Base-by-base conservation (phyloP, 2,329 filamentous ascomycete species). In the Aspergillus neotritici region DNA sequence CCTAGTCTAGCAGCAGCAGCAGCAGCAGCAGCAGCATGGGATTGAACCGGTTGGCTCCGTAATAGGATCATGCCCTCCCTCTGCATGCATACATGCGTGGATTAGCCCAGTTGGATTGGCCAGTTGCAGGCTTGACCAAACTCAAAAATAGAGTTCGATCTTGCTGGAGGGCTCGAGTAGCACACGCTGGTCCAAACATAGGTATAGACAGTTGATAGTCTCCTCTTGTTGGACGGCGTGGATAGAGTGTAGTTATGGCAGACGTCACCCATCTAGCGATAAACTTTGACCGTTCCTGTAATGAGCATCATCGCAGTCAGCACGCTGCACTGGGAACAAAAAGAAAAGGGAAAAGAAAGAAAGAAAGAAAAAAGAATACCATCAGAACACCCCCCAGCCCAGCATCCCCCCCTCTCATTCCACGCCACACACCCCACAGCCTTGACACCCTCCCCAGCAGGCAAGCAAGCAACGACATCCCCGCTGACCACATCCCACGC, bases 401-500 rank as follows among this genome's bases (percentile, higher is more conserved):
- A 70, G 40, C 56, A 60, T 6, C 59, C 54, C 5, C 52, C 63
- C 35, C 57, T 63, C 45, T 69, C 65, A 52, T 70, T 72, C 66
- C 67, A 71, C n/a, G 67, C 62, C 37, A 72, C 68, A 48, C 65
- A 68, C 49, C 68, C 71, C 4, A 69, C 68, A 8, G 63, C 68
- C 48, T 67, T 69, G n/a, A 70, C 64, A 5, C 60, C 57, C 15
- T 59, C 51, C 4, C 65, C 68, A 44, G 61, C 63, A 34, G 61
- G 54, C 11, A 95, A 67, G 51, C 72, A 79, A 28, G 84, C 79
- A 45, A 80, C 72, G 39, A 86, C 62, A 42, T 82, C 78, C 1
- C 87, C 90, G 5, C 77, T 84, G 42, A 95, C 63, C 14, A 94
- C 70, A 68, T 96, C 89, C 91, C 91, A 97, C 1, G 81, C 87